Evolutionary conservation across 352 stramenopile species (phyloP).

Genomic region (Thraustochytrium sp.): DNA sequence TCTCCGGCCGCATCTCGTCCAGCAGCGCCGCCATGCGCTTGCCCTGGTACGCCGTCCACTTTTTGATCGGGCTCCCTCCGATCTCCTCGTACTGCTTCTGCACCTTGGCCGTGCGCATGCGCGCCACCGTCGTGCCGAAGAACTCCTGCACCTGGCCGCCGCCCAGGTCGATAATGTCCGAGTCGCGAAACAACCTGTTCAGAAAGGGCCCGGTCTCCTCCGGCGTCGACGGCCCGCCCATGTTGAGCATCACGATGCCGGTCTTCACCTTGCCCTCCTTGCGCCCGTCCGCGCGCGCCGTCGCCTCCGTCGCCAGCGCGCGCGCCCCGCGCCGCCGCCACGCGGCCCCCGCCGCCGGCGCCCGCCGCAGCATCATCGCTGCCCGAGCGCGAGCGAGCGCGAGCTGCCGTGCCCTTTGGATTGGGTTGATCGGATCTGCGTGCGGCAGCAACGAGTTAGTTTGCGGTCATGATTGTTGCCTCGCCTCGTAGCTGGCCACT

Average conservation of each 20-base stretch:
- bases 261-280: conserved; percentile 52
- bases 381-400: not conserved
- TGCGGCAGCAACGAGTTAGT: too few relatives aligned
- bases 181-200: conserved; percentile 96
- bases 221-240: conserved; percentile 87
- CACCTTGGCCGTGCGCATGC: conserved; percentile 85
- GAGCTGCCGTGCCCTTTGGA: too few relatives aligned
- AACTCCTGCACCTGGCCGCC: conserved; percentile 59
- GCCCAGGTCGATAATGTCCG: conserved; percentile 96
- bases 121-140: conserved; percentile 50
- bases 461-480: too few relatives aligned
- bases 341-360: too few relatives aligned
- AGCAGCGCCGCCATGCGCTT: conserved; percentile 79
- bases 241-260: conserved; percentile 90
- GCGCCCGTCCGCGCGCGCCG: not conserved
- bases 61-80: conserved; percentile 92
- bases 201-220: conserved; percentile 70
- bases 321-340: not conserved
- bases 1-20: conserved; percentile 69
- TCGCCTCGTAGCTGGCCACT: too few relatives aligned
- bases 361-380: not conserved
- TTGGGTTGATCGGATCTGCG: too few relatives aligned
- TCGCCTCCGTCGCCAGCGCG: not conserved
- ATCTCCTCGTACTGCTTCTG: conserved; percentile 91
- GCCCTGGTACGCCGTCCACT: conserved; percentile 92